Percentiles rank a stretch among this genome's conserved stretches.
These are phyloP conservation scores for Penicillium thymicola DNA, from an alignment of 2,329 filamentous ascomycete species.

Conservation along the genomic window DNA sequence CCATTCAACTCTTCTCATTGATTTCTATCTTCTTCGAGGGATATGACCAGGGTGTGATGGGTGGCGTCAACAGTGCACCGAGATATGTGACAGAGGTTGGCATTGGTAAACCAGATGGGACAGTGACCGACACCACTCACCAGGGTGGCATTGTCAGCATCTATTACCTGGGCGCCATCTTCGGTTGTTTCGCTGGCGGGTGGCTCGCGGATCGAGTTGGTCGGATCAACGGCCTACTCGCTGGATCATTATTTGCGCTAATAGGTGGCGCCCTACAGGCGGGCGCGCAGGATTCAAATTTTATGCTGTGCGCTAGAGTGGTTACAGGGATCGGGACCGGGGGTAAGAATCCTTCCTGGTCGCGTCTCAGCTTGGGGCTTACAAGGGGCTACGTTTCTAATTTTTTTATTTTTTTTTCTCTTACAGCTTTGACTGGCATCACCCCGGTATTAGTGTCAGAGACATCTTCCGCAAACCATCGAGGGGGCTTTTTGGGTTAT, in stretches of 20 bases:
- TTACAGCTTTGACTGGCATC: slow-evolving; percentile 46
- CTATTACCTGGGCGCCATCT: slow-evolving; percentile 53
- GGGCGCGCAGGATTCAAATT: slow-evolving; percentile 44
- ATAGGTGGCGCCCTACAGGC: slow-evolving; percentile 51
- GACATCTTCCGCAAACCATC: slow-evolving; percentile 46
- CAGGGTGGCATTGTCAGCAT: slow-evolving; percentile 54
- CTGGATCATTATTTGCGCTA: slow-evolving; percentile 48
- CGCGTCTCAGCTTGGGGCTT: slow-evolving; percentile 4
- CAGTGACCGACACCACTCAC: slow-evolving; percentile 48
- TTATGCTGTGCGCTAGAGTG: slow-evolving; percentile 51
- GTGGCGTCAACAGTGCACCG: slow-evolving; percentile 46
- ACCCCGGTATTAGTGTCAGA: slow-evolving; percentile 51
- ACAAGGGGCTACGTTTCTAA: slow-evolving; percentile 4
- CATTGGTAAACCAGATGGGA: slow-evolving; percentile 47
- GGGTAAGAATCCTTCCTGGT: slow-evolving; percentile 25
- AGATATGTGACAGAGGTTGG: slow-evolving; percentile 41
- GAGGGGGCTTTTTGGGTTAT: slow-evolving; percentile 48
- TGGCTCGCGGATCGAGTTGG: slow-evolving; percentile 54
- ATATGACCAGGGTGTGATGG: slow-evolving; percentile 56
- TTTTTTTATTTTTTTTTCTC: slow-evolving; percentile 5
- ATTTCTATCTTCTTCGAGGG: slow-evolving; percentile 42
- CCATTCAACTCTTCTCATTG: slow-evolving; percentile 34
- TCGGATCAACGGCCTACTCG: slow-evolving; percentile 51
- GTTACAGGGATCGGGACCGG: slow-evolving; percentile 54
- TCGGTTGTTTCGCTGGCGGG: slow-evolving; percentile 50